These are phyloP conservation scores for Globisporangium alternatum DNA, from an alignment of 352 stramenopile species.

Conservation along the genomic window DNA sequence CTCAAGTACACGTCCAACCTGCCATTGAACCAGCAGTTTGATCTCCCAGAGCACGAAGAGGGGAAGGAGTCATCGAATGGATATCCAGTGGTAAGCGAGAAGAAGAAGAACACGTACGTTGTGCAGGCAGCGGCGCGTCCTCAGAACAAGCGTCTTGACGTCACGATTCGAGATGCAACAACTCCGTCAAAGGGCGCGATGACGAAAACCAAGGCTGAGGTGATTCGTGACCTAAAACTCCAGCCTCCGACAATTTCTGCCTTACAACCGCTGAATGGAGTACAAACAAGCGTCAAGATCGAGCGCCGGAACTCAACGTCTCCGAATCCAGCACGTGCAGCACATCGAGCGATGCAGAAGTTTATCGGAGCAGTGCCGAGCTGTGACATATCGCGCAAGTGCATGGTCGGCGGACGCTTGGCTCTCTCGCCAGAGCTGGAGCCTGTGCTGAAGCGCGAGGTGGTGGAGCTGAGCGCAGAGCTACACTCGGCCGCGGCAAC, in stretches of 20 bases:
- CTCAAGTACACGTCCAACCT: slow-evolving; percentile 85
- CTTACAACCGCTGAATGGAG: background rate
- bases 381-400: slow-evolving; percentile 71
- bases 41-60: slow-evolving; percentile 37
- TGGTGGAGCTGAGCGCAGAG: slow-evolving; percentile 62
- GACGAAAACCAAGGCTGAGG: slow-evolving; percentile 11
- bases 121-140: background rate
- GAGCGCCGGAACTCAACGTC: slow-evolving; percentile 45
- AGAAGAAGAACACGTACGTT: slow-evolving; percentile 1
- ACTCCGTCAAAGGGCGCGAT: slow-evolving; percentile 4
- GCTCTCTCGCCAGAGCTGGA: slow-evolving; percentile 63
- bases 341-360: slow-evolving; percentile 65
- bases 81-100: background rate
- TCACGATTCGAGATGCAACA: background rate
- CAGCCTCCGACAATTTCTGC: slow-evolving; percentile 4
- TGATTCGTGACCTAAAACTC: slow-evolving; percentile 18
- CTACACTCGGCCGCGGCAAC: slow-evolving; percentile 56
- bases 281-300: background rate
- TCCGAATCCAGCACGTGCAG: slow-evolving; percentile 41
- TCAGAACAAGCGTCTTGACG: slow-evolving; percentile 10
- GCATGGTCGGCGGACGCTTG: slow-evolving; percentile 68
- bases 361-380: slow-evolving; percentile 67
- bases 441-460: slow-evolving; percentile 53
- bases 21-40: slow-evolving; percentile 60
- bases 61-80: slow-evolving; percentile 4